Conservation (phyloP, 1,284 basidiomycete species). For the Termitomyces sp. region DNA sequence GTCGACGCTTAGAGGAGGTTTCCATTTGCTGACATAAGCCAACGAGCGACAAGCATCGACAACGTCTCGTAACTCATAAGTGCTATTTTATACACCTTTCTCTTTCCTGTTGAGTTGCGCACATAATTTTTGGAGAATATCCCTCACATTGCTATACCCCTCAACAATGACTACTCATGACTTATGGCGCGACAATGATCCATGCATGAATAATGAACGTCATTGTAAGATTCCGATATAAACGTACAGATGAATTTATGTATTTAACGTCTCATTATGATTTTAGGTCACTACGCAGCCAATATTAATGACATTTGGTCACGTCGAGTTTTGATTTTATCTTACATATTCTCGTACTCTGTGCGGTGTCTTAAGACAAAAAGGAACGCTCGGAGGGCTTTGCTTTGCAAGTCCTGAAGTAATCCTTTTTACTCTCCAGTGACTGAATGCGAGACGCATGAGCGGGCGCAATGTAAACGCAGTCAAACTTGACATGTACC, state of each 20-base stretch:
- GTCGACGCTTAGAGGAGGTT: conserved; percentile 39
- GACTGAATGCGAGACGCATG: neutral
- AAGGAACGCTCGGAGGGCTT: neutral
- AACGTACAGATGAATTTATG: neutral
- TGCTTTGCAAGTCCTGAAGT: neutral
- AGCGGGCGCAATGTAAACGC: neutral
- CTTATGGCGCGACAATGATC: neutral
- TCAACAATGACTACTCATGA: neutral
- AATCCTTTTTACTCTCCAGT: neutral
- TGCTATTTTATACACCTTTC: neutral
- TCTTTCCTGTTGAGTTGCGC: neutral
- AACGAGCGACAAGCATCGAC: neutral
- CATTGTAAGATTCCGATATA: neutral
- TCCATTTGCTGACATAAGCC: conserved; percentile 16
- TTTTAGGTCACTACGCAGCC: too few species aligned
- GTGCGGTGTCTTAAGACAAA: neutral
- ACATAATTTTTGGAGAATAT: neutral
- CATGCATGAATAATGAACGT: too few species aligned
- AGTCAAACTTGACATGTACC: neutral
- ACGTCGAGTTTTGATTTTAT: neutral
- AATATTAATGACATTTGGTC: neutral
- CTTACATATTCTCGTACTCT: neutral
- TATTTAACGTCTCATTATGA: neutral
- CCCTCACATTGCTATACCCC: neutral
- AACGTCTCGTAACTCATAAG: too few species aligned